Percentiles rank a stretch among this genome's conserved stretches.
phyloP scores from a whole-genome alignment of 257 asterid genomes.

The Penstemon barbatus region DNA sequence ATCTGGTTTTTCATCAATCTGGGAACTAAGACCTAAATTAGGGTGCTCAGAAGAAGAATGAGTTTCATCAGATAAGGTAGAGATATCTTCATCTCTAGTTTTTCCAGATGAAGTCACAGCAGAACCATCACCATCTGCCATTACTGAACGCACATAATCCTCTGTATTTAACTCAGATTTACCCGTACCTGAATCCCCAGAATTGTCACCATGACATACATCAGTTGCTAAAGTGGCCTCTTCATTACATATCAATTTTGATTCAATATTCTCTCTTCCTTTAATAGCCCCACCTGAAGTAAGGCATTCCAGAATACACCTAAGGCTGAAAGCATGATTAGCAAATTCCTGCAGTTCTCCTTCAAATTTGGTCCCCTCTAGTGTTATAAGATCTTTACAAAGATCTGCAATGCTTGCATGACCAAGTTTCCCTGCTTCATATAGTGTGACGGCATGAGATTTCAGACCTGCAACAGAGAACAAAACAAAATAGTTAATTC shows the following conservation, averaged over 20 bases:
- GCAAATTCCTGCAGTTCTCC: conserved; percentile 99
- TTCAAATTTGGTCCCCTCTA: conserved; percentile 95
- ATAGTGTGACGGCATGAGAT: conserved; percentile 95
- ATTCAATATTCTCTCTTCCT: conserved; percentile 40
- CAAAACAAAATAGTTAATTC: conserved; percentile 24
- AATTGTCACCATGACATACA: conserved; percentile 32
- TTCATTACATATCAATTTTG: conserved; percentile 42
- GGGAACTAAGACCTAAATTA: conserved; percentile 39
- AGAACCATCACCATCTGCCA: conserved; percentile 41
- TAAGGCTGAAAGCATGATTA: conserved; percentile 96
- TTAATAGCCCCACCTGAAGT: conserved; percentile 80
- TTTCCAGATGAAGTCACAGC: conserved; percentile 34
- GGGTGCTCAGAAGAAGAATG: conserved; percentile 41
- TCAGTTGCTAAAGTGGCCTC: conserved; percentile 41
- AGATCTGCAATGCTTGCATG: conserved; percentile 91
- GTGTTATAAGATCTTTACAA: conserved; percentile 81
- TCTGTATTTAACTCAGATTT: conserved; percentile 39
- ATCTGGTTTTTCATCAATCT: conserved; percentile 44
- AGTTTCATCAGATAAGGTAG: conserved; percentile 42
- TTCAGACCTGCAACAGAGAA: conserved; percentile 66
- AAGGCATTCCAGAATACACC: conserved; percentile 92
- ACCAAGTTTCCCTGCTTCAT: conserved; percentile 98
- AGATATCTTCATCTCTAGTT: conserved; percentile 34
- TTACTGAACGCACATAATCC: conserved; percentile 30
- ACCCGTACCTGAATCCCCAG: conserved; percentile 34